phyloP scores from a whole-genome alignment of 2,329 filamentous ascomycete species.

The Fusarium sp. region DNA sequence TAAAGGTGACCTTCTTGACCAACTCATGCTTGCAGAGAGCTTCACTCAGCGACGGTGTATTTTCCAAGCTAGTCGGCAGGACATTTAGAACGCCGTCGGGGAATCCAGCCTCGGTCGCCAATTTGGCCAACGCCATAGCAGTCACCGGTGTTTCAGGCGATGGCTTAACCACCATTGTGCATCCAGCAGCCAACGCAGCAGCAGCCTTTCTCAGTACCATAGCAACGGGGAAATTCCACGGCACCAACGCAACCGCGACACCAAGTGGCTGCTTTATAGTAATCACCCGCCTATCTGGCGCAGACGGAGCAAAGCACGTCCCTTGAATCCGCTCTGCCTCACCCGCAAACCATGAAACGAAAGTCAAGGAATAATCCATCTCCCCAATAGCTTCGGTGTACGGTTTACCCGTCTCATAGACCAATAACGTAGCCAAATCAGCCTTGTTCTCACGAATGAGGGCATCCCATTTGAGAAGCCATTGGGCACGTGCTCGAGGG shows the following conservation, averaged over 20 bases:
- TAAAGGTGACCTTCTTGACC: constrained; percentile 79
- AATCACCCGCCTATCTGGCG: constrained; percentile 66
- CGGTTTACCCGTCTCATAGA: constrained; percentile 69
- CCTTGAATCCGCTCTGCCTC: constrained; percentile 58
- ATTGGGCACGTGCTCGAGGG: constrained; percentile 50
- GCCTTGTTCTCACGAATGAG: constrained; percentile 53
- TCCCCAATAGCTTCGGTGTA: constrained; percentile 66
- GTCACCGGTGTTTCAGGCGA: constrained; percentile 81
- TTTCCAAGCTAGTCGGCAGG: constrained; percentile 57
- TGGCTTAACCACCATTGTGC: constrained; percentile 80
- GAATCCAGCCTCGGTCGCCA: constrained; percentile 79
- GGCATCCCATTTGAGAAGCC: constrained; percentile 53
- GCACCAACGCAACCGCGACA: constrained; percentile 52
- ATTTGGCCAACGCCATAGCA: constrained; percentile 74
- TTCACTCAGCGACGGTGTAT: constrained; percentile 59
- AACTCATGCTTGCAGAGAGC: constrained; percentile 59
- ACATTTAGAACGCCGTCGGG: constrained; percentile 76
- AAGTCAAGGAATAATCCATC: constrained; percentile 66
- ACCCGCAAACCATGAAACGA: constrained; percentile 69
- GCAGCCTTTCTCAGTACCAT: constrained; percentile 62
- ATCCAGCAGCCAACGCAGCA: constrained; percentile 76
- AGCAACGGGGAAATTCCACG: constrained; percentile 71
- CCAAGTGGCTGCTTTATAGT: constrained; percentile 70
- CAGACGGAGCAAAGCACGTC: constrained; percentile 68
- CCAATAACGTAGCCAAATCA: constrained; percentile 56